Evolutionary conservation across 352 stramenopile species (phyloP), one percentile per base, ranked within the genome.

Genomic region (Aphanomyces stellatus): DNA sequence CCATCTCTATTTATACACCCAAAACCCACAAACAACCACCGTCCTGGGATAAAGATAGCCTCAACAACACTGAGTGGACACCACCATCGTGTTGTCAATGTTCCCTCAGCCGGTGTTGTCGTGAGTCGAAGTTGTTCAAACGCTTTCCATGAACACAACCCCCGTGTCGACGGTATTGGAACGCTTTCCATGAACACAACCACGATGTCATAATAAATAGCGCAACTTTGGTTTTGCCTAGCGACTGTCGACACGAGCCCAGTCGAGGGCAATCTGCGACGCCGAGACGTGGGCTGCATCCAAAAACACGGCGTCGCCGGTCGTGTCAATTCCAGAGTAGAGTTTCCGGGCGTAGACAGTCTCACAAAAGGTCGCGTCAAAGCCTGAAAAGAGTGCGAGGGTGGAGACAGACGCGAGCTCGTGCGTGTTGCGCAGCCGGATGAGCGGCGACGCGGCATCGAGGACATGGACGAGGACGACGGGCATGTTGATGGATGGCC

Each of bases 281-380:
- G 37, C 13, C n/a, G 37, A 37, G 8, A 57, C 6, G 49, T 22
- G 8, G 25, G 31, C 49, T 15, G 30, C 49, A 19, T 57, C 49
- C 11, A 33, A 13, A 35, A 57, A 57, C 6, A 34, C 49, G 5
- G 13, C 4, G 27, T 33, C 49, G 10, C 17, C 4, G 7, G 8
- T 24, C 6, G 31, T 37, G 19, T 28, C 49, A 51, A 90, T 90
- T n/a, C n/a, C n/a, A n/a, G n/a, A n/a, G 74, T 93, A 93, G 78
- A 90, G 89, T 51, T 90, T 88, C 22, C 85, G 82, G 11, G 85
- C 82, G 56, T 91, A 93, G 37, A 93, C 85, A 64, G 88, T 93
- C 62, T 93, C 85, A 4, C 74, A 87, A 67, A 93, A 93, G 3
- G 85, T 93, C 31, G 82, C 90, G 70, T 93, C 85, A 22, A 93